Base-by-base conservation (phyloP, 768 basidiomycete species). In the Trametes villosa region DNA sequence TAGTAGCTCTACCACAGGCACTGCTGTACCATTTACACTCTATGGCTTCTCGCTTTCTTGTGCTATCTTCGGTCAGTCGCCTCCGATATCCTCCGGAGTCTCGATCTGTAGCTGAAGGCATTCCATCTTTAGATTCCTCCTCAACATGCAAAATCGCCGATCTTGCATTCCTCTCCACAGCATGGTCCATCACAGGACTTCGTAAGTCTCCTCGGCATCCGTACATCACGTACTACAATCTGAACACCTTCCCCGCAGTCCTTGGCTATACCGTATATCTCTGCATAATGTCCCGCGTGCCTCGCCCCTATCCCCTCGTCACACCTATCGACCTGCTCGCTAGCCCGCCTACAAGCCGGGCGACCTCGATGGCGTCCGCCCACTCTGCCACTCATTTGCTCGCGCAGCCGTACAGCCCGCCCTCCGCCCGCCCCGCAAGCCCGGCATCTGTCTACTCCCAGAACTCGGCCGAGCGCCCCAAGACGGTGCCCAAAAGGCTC, bases 281-380 rank as follows among this genome's bases (percentile, higher is more conserved):
- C 13, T 63, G 67, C 38, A 50, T 68, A 45, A 69, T 72, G 71
- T 60, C 60, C 27, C 65, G 66, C 27, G 55, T 68, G 18, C 67
- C 68, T 13, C 63, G 53, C 9, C 65, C 67, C 6, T 41, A 55
- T 13, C 70, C 69, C 29, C 60, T 60, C 50, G 47, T 67, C 27
- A 67, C 59, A 3, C 69, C 60, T 11, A 67, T 68, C 47, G 56
- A 63, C 12, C 64, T 70, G 11, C 52, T 67, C 24, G 40, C 40
- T 34, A 47, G 57, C 26, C 46, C 63, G 11, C 33, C 54, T n/a
- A 44, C 26, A 18, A 54, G 53, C 30, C 53, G 59, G 17, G 56
- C 31, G 1, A 20, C 45, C 24, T 65, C 65, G 2, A 26, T 62
- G 20, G 17, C 57, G 3, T 69, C 67, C 11, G 24, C 58, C 20